Base-by-base conservation (phyloP, 768 basidiomycete genomes). In the Mycena metata region DNA sequence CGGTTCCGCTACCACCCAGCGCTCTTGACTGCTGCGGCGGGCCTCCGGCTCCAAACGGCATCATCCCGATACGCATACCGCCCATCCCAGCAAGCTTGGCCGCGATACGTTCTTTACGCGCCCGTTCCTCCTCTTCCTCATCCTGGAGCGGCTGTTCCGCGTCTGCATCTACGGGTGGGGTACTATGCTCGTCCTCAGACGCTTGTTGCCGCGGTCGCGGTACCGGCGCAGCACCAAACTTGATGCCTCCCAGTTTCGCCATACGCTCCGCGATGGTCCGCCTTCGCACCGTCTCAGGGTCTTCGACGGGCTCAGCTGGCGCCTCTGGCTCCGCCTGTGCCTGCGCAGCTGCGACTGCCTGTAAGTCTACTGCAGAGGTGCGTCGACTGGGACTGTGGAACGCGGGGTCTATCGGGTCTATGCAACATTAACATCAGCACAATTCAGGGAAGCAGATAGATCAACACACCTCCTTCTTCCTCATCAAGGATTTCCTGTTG, bases 191-290 rank as follows among this genome's bases (percentile, higher is more conserved):
- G 56, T 67, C 75, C 23, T 71, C 76, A 3, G 70, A 26, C 24
- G 74, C 45, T 49, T 56, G 84, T 0, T 82, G 82, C 6, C 82
- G 77, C 2, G 83, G 82, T 46, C 78, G 75, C 19, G 84, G 82
- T 12, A 67, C 24, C 10, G 89, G 88, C 17, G 91, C 91, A 49
- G 86, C 89, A 1, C 94, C 94, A 70, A 96, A 92, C 69, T 87
- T 88, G 75, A 97, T 90, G 4, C 93, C 94, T 17, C 96, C 95
- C 0, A 98, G 83, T 74, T 90, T 94, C 1, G 96, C 96, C 96
- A 98, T 96, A n/a, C 96, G 87, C 65, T 97, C 95, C 1, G 96
- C 95, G 42, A 98, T 93, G 2, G 92, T 92, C 35, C 84, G 85
- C 24, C 90, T 86, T 54, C 90, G 84, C 2, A 78, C 79, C 24